Evolutionary conservation across 768 basidiomycete species (phyloP).

Genomic region (Kwoniella sp.): DNA sequence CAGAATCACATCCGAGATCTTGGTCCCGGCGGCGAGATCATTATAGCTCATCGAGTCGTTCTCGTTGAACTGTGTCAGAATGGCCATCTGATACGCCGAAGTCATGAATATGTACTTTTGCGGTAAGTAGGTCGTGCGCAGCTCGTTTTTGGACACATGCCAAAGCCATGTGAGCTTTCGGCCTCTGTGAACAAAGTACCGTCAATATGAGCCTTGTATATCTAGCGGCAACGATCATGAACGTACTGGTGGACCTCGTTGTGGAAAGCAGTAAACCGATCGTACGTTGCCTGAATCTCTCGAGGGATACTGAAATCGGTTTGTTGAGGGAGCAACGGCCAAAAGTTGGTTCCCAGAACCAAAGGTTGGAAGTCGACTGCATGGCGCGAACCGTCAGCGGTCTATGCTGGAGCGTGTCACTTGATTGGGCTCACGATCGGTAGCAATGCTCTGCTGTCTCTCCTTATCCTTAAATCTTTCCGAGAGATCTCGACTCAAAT

Average conservation of each 20-base stretch:
- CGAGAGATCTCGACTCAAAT: conserved; percentile 87
- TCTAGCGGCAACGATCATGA: neutral
- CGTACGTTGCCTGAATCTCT: conserved; percentile 80
- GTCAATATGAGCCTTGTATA: neutral
- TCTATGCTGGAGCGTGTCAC: neutral
- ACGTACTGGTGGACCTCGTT: conserved; percentile 55
- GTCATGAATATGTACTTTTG: conserved; percentile 97
- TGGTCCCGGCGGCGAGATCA: conserved; percentile 73
- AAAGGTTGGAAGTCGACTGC: conserved; percentile 81
- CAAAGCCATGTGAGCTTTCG: conserved; percentile 96
- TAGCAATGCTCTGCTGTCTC: conserved; percentile 57
- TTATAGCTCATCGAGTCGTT: conserved; percentile 77
- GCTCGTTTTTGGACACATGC: conserved; percentile 96
- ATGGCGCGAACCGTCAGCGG: conserved; percentile 7
- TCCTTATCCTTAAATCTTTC: conserved; percentile 92
- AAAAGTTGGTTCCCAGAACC: conserved; percentile 92
- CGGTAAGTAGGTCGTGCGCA: conserved; percentile 84
- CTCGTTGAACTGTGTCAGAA: conserved; percentile 89
- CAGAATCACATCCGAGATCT: conserved; percentile 56
- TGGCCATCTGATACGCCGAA: conserved; percentile 88
- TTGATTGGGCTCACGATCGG: conserved; percentile 3
- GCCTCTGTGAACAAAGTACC: no score
- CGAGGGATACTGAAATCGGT: conserved; percentile 84
- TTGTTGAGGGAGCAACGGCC: conserved; percentile 73
- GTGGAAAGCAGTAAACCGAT: conserved; percentile 89